Evolutionary conservation across 306 rosid genomes (phyloP), one percentile per base, ranked within the genome.

Genomic region (Hylodesmum podocarpum): DNA sequence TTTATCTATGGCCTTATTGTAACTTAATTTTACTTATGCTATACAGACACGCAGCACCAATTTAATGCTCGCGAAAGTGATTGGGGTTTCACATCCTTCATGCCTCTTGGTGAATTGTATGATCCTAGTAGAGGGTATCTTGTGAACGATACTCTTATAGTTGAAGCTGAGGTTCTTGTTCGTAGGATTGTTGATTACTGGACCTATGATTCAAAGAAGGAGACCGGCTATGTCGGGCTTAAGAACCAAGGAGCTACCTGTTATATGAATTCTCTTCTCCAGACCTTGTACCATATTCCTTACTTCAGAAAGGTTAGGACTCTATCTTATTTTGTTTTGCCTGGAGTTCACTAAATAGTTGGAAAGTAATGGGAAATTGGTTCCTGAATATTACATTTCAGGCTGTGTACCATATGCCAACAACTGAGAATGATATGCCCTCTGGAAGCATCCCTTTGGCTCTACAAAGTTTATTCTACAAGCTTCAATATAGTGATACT

Each of bases 391-490:
- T 78, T 59, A 70, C 65, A 78, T 89, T 85, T 68, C 90, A 91
- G 96, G 96, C 96, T 59, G 96, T 91, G 71, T 91, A 91, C 78
- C 96, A 91, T 79, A 91, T 91, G 96, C 96, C 96, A 22, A 91
- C 96, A 33, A 91, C 94, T 33, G 96, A 91, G 83, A 91, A 89
- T 84, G 96, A 91, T 72, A 76, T 87, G 86, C 96, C 96, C 4
- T 80, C 96, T 33, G 88, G 79, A 70, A 91, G 96, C 89, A 91
- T 91, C 47, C 96, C 96, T 27, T 84, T 91, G 86, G 96, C 96
- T 67, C 75, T 91, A 39, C 96, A 91, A 71, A 91, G 96, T 82
- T 65, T 89, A 77, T 91, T 91, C 83, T 91, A 91, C 82, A 91
- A 91, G 83, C 96, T 91, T 54, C 96, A 91, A 66, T 91, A 89